Evolutionary conservation across 2,329 filamentous ascomycete genomes (phyloP).

Genomic region (Exophiala bonariae): DNA sequence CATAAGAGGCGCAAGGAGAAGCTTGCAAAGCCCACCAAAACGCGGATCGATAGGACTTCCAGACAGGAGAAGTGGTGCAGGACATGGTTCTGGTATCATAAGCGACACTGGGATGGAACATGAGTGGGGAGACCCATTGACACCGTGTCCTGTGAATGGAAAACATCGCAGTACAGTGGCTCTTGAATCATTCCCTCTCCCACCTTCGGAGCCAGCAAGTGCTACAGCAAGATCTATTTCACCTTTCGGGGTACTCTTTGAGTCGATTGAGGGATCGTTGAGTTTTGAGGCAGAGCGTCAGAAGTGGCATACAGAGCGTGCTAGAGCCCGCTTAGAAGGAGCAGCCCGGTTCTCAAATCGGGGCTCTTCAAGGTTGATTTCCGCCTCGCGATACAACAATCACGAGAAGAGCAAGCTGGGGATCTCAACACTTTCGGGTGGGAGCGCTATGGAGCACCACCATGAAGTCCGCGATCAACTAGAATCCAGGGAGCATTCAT

Average conservation of each 20-base stretch:
- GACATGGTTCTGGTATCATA: conserved; percentile 42
- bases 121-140: conserved; percentile 39
- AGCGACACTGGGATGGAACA: conserved; percentile 37
- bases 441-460: no score
- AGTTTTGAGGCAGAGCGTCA: conserved; percentile 20
- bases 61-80: conserved; percentile 41
- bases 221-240: not conserved
- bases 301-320: conserved; percentile 23
- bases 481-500: conserved; percentile 11
- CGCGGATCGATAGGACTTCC: conserved; percentile 33
- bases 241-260: conserved; percentile 3
- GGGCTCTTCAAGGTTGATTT: conserved; percentile 12
- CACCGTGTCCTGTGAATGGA: conserved; percentile 37
- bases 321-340: conserved; percentile 20
- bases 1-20: no score
- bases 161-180: conserved; percentile 36
- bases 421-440: no score
- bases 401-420: not conserved
- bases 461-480: no score
- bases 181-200: conserved; percentile 27
- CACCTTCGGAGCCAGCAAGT: conserved; percentile 8
- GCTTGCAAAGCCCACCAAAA: no score
- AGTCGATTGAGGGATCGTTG: conserved; percentile 3
- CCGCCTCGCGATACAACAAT: conserved; percentile 2
- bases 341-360: conserved; percentile 20